Percentiles rank a stretch among this genome's conserved stretches.
Conservation (phyloP, 768 basidiomycete species). For the Russula brevipes region DNA sequence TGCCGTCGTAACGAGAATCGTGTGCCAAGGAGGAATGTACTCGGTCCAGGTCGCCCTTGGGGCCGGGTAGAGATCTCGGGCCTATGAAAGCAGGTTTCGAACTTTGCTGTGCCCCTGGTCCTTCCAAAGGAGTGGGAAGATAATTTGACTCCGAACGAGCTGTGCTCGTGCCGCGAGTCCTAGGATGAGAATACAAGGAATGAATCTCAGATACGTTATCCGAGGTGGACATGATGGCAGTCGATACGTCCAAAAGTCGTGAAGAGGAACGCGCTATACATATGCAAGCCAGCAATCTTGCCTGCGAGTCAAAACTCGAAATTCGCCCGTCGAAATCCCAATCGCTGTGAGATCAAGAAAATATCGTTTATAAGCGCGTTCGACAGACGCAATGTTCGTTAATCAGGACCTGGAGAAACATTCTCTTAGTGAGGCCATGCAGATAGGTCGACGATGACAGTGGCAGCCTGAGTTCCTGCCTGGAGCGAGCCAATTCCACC, state of each 20-base stretch:
- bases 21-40: slow-evolving; percentile 7
- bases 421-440: neutral
- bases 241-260: neutral
- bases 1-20: slow-evolving; percentile 9
- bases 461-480: too few species aligned
- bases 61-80: slow-evolving; percentile 15
- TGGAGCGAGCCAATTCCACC: too few species aligned
- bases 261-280: neutral
- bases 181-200: slow-evolving; percentile 21
- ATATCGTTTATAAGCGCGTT: neutral
- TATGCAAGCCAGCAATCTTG: neutral
- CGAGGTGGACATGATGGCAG: neutral
- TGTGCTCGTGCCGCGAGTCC: slow-evolving; percentile 7
- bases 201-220: slow-evolving; percentile 25
- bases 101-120: neutral
- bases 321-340: neutral
- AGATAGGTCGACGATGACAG: too few species aligned
- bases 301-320: neutral
- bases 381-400: neutral
- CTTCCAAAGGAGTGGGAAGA: slow-evolving; percentile 17
- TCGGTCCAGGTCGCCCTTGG: slow-evolving; percentile 11
- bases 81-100: slow-evolving; percentile 7
- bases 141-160: slow-evolving; percentile 7
- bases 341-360: neutral
- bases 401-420: neutral